Evolutionary conservation across 1,139 yeast genomes (phyloP).

Genomic region (Saccharomyces hybrid): DNA sequence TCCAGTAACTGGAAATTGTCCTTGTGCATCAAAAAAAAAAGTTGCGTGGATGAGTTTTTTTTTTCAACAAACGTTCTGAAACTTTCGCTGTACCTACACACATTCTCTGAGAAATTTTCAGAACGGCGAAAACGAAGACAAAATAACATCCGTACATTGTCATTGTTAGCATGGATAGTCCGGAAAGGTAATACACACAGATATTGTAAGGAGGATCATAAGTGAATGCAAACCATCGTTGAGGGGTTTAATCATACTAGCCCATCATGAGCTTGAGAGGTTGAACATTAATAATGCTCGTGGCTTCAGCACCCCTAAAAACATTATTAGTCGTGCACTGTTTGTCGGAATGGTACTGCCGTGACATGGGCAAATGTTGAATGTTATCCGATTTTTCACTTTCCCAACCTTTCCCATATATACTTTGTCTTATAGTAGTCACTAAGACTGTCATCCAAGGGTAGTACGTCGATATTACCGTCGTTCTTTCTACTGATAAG

Average conservation of each 20-base stretch:
- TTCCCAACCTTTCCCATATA: conserved; percentile 23
- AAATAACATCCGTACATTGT: conserved; percentile 10
- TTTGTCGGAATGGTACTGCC: no score
- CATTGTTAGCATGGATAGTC: no score
- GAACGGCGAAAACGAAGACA: conserved; percentile 12
- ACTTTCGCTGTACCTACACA: conserved; percentile 16
- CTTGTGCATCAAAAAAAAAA: neutral
- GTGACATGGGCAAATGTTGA: no score
- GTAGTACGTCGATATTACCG: conserved; percentile 19
- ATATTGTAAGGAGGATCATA: no score
- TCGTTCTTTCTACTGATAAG: conserved; percentile 17
- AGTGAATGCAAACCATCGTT: no score
- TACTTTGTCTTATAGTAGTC: conserved; percentile 26
- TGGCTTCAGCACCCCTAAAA: no score
- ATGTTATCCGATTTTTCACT: conserved; percentile 2
- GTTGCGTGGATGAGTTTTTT: neutral
- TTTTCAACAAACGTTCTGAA: conserved; percentile 21
- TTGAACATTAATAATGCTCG: no score
- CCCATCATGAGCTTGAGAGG: no score
- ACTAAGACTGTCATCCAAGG: conserved; percentile 23
- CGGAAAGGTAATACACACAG: no score
- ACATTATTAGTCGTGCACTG: no score
- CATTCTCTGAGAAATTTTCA: conserved; percentile 15
- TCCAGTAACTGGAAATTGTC: neutral
- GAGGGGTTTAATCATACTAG: no score